Conservation (phyloP, 1,284 basidiomycete species). For the Naganishia sp. region DNA sequence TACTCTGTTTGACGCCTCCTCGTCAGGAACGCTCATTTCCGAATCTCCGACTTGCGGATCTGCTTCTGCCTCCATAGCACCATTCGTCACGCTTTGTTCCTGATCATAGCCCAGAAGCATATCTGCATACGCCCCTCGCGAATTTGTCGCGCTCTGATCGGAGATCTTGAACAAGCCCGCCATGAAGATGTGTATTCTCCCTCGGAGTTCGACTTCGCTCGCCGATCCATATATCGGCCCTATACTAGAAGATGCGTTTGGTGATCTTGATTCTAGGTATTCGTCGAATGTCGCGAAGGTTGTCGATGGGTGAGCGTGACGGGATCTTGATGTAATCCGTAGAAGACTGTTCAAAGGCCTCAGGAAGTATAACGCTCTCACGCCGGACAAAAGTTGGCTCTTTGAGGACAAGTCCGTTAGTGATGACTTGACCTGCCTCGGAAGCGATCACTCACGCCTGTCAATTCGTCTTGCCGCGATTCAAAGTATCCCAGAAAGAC, state of each 20-base stretch:
- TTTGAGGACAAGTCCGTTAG: background rate
- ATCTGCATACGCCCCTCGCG: constrained; percentile 16
- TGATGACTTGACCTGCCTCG: background rate
- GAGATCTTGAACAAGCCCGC: constrained; percentile 18
- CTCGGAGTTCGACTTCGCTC: constrained; percentile 21
- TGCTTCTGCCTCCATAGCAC: background rate
- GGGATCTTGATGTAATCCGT: constrained; percentile 19
- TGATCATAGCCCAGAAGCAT: constrained; percentile 5
- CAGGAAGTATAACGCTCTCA: constrained; percentile 17
- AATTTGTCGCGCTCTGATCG: constrained; percentile 23
- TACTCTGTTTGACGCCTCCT: background rate
- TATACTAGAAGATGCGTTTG: background rate
- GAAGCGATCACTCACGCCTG: background rate
- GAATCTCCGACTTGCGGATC: background rate
- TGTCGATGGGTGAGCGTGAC: constrained; percentile 23
- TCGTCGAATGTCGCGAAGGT: constrained; percentile 23
- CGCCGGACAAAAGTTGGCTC: constrained; percentile 10
- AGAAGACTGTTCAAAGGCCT: constrained; percentile 21
- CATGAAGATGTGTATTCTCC: constrained; percentile 26
- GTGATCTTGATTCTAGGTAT: constrained; percentile 10
- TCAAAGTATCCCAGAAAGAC: constrained; percentile 23
- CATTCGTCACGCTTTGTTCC: background rate
- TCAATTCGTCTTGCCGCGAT: constrained; percentile 9
- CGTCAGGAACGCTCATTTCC: constrained; percentile 1
- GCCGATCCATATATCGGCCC: background rate